These are phyloP conservation scores for Geotrichum macrosporum DNA, from an alignment of 1,139 yeast species.

Conservation along the genomic window DNA sequence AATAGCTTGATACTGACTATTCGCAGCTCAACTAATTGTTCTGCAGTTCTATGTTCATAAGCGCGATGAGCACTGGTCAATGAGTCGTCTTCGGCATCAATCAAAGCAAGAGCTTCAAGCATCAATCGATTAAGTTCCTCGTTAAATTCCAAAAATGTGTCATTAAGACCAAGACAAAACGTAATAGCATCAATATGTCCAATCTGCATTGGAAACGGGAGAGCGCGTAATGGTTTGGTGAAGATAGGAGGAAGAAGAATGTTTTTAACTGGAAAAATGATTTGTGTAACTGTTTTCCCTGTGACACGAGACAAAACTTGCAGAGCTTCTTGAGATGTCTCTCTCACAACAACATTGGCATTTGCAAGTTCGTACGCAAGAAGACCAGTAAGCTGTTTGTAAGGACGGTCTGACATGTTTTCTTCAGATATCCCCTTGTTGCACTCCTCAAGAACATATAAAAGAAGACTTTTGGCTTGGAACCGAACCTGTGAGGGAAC, in stretches of 20 bases:
- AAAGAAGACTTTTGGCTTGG: slow-evolving; percentile 63
- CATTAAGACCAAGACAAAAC: slow-evolving; percentile 75
- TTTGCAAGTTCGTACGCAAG: slow-evolving; percentile 90
- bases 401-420: slow-evolving; percentile 58
- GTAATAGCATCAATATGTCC: slow-evolving; percentile 97
- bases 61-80: slow-evolving; percentile 81
- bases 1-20: slow-evolving; percentile 84
- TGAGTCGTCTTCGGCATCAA: slow-evolving; percentile 97
- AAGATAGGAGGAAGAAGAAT: slow-evolving; percentile 86
- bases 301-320: slow-evolving; percentile 65
- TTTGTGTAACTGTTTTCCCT: slow-evolving; percentile 60
- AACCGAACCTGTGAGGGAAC: slow-evolving; percentile 77
- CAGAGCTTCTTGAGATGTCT: slow-evolving; percentile 73
- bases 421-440: slow-evolving; percentile 57
- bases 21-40: slow-evolving; percentile 77
- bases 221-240: slow-evolving; percentile 91
- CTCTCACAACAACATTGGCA: slow-evolving; percentile 76
- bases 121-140: slow-evolving; percentile 82
- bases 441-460: slow-evolving; percentile 60
- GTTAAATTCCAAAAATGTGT: slow-evolving; percentile 77
- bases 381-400: slow-evolving; percentile 78
- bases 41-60: slow-evolving; percentile 80
- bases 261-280: slow-evolving; percentile 78
- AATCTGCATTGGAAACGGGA: slow-evolving; percentile 98
- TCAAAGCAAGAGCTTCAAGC: slow-evolving; percentile 86